Base-by-base conservation (phyloP, 2,329 filamentous ascomycete genomes). In the Diaporthe ilicicola region DNA sequence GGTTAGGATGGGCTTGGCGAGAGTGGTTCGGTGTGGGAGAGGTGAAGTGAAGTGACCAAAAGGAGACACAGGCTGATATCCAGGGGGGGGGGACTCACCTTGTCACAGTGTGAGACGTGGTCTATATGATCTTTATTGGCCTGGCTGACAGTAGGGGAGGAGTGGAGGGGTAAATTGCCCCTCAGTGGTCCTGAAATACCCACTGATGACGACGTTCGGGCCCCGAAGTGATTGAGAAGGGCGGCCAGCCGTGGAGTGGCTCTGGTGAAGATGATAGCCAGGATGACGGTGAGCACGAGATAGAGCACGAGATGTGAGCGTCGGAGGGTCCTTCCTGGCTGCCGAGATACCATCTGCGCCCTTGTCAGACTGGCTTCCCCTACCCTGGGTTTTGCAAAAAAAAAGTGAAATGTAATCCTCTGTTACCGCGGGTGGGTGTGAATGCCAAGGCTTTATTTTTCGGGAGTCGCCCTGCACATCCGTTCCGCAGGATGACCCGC, bases 221-320 rank as follows among this genome's bases (percentile, higher is more conserved):
- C 62, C 50, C 61, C 69, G 70, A 75, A 59, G 51, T 73, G 72
- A 64, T 66, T 56, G 55, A 68, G 54, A 29, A 75, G 62, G 66
- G 73, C 70, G 53, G 53, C 71, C 65, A 75, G 71, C 61, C 75
- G 72, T 54, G 72, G 73, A 42, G 62, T 70, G 13, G 74, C 70
- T 67, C 73, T 74, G 3, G 72, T 70, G 44, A 75, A 44, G n/a
- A 74, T 37, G 39, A 75, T 32, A 64, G 74, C 74, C 71, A 76
- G 70, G 53, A 73, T 75, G 71, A 77, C 68, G 19, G 70, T 72
- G 51, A 74, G 13, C 9, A 75, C 24, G n/a, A 69, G 48, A 29
- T 69, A 72, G 15, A 72, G 34, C 4, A 73, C 53, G 48, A 73
- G 42, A 42, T 67, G 64, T 10, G 54, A 65, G 42, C 69, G 68